Percentiles rank a stretch among this genome's conserved stretches.
These are phyloP conservation scores for Debaryomyces maramus DNA, from an alignment of 805 yeast species.

Conservation along the genomic window DNA sequence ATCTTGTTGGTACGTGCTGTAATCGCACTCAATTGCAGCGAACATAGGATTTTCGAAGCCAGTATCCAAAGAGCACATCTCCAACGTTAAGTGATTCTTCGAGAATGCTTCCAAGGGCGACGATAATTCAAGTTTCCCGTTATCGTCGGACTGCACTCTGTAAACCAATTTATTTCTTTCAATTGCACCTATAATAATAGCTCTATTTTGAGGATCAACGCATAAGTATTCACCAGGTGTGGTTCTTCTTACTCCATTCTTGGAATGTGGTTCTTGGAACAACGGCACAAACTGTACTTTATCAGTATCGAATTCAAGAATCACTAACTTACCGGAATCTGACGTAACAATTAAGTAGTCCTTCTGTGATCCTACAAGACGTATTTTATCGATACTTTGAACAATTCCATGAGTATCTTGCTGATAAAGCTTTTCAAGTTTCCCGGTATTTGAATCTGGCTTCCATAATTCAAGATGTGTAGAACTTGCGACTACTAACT, in stretches of 20 bases:
- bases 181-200: conserved; percentile 66
- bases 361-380: conserved; percentile 50
- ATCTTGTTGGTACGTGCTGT: conserved; percentile 33
- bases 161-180: conserved; percentile 76
- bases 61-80: conserved; percentile 63
- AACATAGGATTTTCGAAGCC: conserved; percentile 82
- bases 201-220: conserved; percentile 71
- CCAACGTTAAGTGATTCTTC: conserved; percentile 51
- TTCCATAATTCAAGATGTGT: conserved; percentile 54
- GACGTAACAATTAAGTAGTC: conserved; percentile 70
- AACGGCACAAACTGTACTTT: conserved; percentile 46
- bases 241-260: conserved; percentile 71
- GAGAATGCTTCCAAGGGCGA: conserved; percentile 74
- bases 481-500: conserved; percentile 58
- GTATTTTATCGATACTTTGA: conserved; percentile 51
- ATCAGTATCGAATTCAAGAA: conserved; percentile 47
- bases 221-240: conserved; percentile 74
- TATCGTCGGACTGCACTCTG: conserved; percentile 50
- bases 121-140: conserved; percentile 50
- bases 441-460: conserved; percentile 57
- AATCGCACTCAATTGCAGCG: conserved; percentile 73
- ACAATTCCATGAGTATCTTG: conserved; percentile 61
- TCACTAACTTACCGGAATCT: conserved; percentile 72
- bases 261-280: conserved; percentile 65
- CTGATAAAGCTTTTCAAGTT: conserved; percentile 40